These are phyloP conservation scores for Malus asiatica DNA, from an alignment of 306 rosid genomes.

Conservation along the genomic window DNA sequence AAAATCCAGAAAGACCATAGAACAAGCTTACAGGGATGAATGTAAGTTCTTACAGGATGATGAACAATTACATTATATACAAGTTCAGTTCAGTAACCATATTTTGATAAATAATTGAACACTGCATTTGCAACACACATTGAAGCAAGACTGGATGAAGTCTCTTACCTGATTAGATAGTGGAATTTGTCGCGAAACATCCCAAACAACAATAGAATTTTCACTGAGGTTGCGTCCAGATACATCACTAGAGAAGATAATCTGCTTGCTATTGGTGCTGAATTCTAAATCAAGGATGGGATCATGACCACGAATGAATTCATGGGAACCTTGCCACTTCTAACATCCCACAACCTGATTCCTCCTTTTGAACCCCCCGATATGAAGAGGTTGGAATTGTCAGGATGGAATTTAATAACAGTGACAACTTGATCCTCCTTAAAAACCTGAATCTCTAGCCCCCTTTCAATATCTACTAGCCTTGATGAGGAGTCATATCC, in stretches of 20 bases:
- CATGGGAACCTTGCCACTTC: conserved; percentile 53
- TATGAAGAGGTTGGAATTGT: conserved; percentile 56
- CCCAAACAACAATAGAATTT: conserved; percentile 86
- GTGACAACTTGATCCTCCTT: conserved; percentile 66
- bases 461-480: conserved; percentile 78
- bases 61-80: neutral
- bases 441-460: conserved; percentile 54
- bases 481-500: conserved; percentile 80
- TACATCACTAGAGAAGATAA: conserved; percentile 76
- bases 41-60: neutral
- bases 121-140: neutral
- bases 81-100: neutral
- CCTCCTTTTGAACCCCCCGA: conserved; percentile 78
- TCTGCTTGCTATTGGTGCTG: conserved; percentile 49
- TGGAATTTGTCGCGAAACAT: conserved; percentile 66
- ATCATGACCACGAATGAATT: conserved; percentile 57
- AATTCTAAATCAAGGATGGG: conserved; percentile 84
- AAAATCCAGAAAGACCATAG: neutral
- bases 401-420: conserved; percentile 58
- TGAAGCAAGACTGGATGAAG: conserved; percentile 1
- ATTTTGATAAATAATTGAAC: neutral
- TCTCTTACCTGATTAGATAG: conserved; percentile 76
- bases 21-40: neutral
- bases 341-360: conserved; percentile 72
- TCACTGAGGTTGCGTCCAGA: conserved; percentile 65